These are phyloP conservation scores for Blakeslea trispora DNA, from an alignment of 371 early-diverging fungal species.

Conservation along the genomic window DNA sequence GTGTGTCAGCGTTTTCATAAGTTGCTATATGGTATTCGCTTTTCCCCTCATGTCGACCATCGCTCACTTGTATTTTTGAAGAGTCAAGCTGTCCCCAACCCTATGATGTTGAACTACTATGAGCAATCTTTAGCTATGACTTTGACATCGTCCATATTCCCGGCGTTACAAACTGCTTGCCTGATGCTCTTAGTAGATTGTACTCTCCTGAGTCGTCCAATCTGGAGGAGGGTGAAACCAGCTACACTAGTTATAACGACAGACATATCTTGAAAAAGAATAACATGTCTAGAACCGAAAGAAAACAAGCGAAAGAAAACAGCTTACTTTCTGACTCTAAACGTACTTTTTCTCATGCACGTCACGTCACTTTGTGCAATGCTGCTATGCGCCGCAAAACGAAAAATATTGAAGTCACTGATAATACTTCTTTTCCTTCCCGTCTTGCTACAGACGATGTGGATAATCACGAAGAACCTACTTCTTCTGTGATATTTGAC, in stretches of 20 bases:
- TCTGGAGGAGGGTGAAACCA: conserved; percentile 12
- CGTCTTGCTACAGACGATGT: too few relatives aligned
- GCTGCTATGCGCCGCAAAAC: too few relatives aligned
- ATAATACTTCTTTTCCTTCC: too few relatives aligned
- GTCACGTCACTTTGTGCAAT: background rate
- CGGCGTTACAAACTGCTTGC: conserved; percentile 13
- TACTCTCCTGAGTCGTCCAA: conserved; percentile 1
- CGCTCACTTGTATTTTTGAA: background rate
- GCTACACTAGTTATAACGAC: background rate
- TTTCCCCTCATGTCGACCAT: conserved; percentile 2
- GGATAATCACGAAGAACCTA: too few relatives aligned
- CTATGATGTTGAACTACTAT: background rate
- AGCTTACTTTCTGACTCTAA: too few relatives aligned
- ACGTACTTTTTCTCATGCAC: background rate
- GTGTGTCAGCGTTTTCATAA: background rate
- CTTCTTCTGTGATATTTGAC: too few relatives aligned
- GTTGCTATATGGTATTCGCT: conserved; percentile 3
- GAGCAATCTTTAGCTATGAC: conserved; percentile 5
- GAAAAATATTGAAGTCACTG: too few relatives aligned
- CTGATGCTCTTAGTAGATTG: conserved; percentile 14
- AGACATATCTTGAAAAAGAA: background rate
- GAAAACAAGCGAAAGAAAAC: too few relatives aligned
- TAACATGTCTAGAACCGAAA: background rate
- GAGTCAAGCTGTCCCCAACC: background rate
- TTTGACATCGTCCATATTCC: conserved; percentile 17